Evolutionary conservation across 345 rosid genomes (phyloP), one percentile per base, ranked within the genome.

Genomic region (Noccaea caerulescens): DNA sequence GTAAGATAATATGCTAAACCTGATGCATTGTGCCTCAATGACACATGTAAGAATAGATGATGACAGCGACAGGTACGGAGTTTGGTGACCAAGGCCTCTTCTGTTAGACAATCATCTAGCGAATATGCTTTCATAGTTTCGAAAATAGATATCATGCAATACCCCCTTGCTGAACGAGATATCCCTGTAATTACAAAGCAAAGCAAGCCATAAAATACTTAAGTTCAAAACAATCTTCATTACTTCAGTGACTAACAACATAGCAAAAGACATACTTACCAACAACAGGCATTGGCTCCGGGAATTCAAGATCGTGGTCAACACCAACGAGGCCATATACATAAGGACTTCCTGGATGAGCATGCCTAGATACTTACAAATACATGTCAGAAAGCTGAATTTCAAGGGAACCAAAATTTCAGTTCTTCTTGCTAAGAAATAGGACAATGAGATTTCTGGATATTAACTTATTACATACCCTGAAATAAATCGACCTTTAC

Each of bases 311-410:
- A 86, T 94, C 97, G 25, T 94, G 99, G 80, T 91, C 99, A 66
- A 85, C 81, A 68, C 90, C 99, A 72, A 85, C 99, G 55, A 89
- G 99, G 59, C 99, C 99, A 88, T 85, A 91, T 20, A 94, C 96
- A 79, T 91, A 94, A 62, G 99, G 99, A 83, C 90, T 94, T 65
- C 99, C 99, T 32, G 99, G 97, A 86, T 88, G 97, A 66, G 99
- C 95, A 87, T 94, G 99, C 91, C 99, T 94, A 79, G 42, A 81
- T 71, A 58, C 68, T 68, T 74, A 72, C 66, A 78, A 66, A 42
- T 63, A 72, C 63, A 83, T 55, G 83, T 87, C 81, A 84, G 81
- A 76, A 55, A 64, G 62, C 58, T 49, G 34, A 44, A 58, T 38
- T 9, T 33, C 32, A 10, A 42, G 12, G 36, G 16, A 51, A 43